Evolutionary conservation across 352 stramenopile genomes (phyloP).

Genomic region (Phytophthora cactorum): DNA sequence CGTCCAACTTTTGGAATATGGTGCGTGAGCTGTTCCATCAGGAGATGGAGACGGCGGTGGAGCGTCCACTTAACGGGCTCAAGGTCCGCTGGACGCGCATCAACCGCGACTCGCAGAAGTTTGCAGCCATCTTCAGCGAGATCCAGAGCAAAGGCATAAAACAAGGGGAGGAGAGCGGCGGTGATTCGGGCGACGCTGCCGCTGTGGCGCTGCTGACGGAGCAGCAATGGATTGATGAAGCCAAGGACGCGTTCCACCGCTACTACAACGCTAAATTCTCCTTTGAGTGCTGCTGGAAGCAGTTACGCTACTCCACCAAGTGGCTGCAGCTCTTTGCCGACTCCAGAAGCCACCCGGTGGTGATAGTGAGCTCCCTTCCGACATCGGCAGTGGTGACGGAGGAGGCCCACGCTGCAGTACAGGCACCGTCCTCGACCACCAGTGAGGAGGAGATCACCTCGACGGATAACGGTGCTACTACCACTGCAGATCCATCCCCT

Average conservation of each 20-base stretch:
- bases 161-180: slow-evolving; percentile 10
- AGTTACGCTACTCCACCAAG: slow-evolving; percentile 67
- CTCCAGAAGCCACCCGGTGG: slow-evolving; percentile 32
- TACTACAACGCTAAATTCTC: slow-evolving; percentile 64
- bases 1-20: slow-evolving; percentile 69
- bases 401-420: slow-evolving; percentile 5
- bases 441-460: slow-evolving; percentile 18
- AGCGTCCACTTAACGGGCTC: slow-evolving; percentile 72
- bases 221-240: slow-evolving; percentile 61
- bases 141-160: slow-evolving; percentile 42
- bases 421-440: slow-evolving; percentile 9
- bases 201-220: slow-evolving; percentile 34
- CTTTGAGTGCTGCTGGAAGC: slow-evolving; percentile 74
- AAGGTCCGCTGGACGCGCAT: slow-evolving; percentile 87
- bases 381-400: slow-evolving; percentile 7
- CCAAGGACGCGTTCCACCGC: slow-evolving; percentile 55
- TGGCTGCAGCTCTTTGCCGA: slow-evolving; percentile 73
- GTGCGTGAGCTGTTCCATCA: slow-evolving; percentile 74
- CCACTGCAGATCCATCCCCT: neutral
- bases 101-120: slow-evolving; percentile 81
- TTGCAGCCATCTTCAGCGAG: slow-evolving; percentile 54
- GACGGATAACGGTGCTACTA: neutral
- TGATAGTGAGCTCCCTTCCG: slow-evolving; percentile 11
- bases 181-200: slow-evolving; percentile 4
- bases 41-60: slow-evolving; percentile 60